Evolutionary conservation across 1,139 yeast genomes (phyloP), one percentile per base, ranked within the genome.

Genomic region (Taiozyma sp.): DNA sequence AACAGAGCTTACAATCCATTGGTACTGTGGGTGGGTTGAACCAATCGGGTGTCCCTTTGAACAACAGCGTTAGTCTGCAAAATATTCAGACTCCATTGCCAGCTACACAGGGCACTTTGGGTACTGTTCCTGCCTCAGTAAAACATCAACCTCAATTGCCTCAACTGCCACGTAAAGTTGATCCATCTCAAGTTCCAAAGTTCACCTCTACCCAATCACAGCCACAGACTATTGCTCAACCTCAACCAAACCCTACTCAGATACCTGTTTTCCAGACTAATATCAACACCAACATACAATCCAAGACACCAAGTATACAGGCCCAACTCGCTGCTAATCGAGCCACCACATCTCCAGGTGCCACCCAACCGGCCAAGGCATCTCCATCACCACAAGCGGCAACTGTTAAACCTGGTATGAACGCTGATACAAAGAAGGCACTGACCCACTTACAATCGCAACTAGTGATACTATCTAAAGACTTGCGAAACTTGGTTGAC

Each of bases 361-460:
- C 56, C 7, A 36, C 51, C 24, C 49, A 52, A 5, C 28, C 54
- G 3, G 16, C 54, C 24, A 50, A 65, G 38, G 47, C 67, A 43
- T 38, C 54, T 2, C 47, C 68, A 43, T 34, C 57, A 1, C 47
- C 56, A 10, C 52, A 45, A 29, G 12, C 45, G 51, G 16, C 45
- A 51, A 47, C 64, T 27, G 10, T 44, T 12, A 50, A 46, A 19
- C 47, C 56, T 22, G 57, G 59, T 44, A 69, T 81, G 67, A 76
- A 78, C 53, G 79, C 75, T 44, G 85, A 81, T 60, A 81, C 87
- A 4, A 81, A 80, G 64, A 80, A 81, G 60, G 84, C 87, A 8
- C 70, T 83, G 54, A 74, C 84, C 2, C 86, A 86, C 64, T 69
- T 87, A 51, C 91, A 87, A 65, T 85, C 84, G 55, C 93, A 87